Evolutionary conservation across 1,284 basidiomycete genomes (phyloP).

Genomic region (Microbotryomycetes sp.): DNA sequence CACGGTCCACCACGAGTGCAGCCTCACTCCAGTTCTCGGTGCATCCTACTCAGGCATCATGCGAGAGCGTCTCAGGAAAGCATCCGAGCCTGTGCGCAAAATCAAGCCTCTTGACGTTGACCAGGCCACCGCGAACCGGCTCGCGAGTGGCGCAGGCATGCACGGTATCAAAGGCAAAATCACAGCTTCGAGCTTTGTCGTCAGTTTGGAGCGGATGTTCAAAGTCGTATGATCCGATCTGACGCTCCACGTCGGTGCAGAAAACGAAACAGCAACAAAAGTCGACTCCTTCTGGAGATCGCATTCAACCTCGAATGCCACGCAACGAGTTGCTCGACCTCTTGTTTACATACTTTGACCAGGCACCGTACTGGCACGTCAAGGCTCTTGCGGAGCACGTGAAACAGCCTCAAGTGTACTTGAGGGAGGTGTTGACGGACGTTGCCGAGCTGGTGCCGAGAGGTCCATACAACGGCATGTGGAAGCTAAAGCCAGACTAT

Average conservation of each 20-base stretch:
- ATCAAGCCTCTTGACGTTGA: constrained; percentile 41
- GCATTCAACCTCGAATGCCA: constrained; percentile 61
- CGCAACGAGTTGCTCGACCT: constrained; percentile 80
- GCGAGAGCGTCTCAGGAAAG: constrained; percentile 40
- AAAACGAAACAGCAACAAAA: constrained; percentile 1
- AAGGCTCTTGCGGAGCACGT: constrained; percentile 61
- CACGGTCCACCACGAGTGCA: constrained; percentile 37
- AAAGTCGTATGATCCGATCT: too few relatives aligned
- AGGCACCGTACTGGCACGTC: constrained; percentile 75
- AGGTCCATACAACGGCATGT: constrained; percentile 53
- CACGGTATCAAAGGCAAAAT: constrained; percentile 23
- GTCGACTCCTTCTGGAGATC: background rate
- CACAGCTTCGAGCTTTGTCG: constrained; percentile 34
- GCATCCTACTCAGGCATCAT: constrained; percentile 42
- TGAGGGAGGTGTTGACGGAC: constrained; percentile 76
- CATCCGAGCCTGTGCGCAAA: constrained; percentile 40
- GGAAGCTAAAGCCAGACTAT: constrained; percentile 37
- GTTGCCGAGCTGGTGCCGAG: constrained; percentile 73
- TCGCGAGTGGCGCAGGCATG: constrained; percentile 32
- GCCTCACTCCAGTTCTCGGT: constrained; percentile 32
- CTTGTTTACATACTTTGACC: constrained; percentile 71
- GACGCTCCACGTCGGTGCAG: too few relatives aligned
- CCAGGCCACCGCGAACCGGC: constrained; percentile 40
- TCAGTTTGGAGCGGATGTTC: constrained; percentile 23
- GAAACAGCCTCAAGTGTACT: constrained; percentile 83